A percentile compares a stretch with the other conserved stretches of the same genome.
Evolutionary conservation across 805 yeast species (phyloP).

Genomic region (Yarrowia phangngaensis): DNA sequence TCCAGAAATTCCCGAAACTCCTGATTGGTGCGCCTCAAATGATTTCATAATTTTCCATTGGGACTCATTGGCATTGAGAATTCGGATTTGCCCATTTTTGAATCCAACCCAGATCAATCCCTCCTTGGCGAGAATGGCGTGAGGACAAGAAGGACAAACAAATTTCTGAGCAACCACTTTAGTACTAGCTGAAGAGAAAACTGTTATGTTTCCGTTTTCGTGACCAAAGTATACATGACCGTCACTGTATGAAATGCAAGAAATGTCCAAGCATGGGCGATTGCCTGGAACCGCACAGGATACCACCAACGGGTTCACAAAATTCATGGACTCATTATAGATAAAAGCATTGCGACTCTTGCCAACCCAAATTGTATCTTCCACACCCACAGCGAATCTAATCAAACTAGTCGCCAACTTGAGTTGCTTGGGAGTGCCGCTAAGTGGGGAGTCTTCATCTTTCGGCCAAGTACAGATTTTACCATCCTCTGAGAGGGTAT

Average conservation of each 20-base stretch:
- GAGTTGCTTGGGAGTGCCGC: slow-evolving; percentile 34
- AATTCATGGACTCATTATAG: slow-evolving; percentile 35
- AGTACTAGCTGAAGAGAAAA: slow-evolving; percentile 33
- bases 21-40: slow-evolving; percentile 41
- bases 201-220: slow-evolving; percentile 41
- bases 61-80: slow-evolving; percentile 35
- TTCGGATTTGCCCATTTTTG: slow-evolving; percentile 40
- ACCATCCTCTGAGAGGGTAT: slow-evolving; percentile 43
- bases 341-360: slow-evolving; percentile 37
- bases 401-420: slow-evolving; percentile 36
- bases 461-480: slow-evolving; percentile 39
- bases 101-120: slow-evolving; percentile 42
- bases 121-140: slow-evolving; percentile 35
- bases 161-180: slow-evolving; percentile 36
- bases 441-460: slow-evolving; percentile 29
- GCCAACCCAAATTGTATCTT: slow-evolving; percentile 39
- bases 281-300: slow-evolving; percentile 29
- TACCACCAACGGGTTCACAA: slow-evolving; percentile 31
- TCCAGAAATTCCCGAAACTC: slow-evolving; percentile 32
- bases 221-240: slow-evolving; percentile 42
- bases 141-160: slow-evolving; percentile 35
- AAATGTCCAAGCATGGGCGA: slow-evolving; percentile 32
- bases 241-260: slow-evolving; percentile 35
- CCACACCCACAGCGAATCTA: slow-evolving; percentile 32
- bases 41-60: slow-evolving; percentile 40